These are phyloP conservation scores for Xanthoconium purpureum DNA, from an alignment of 768 basidiomycete genomes.

Conservation along the genomic window DNA sequence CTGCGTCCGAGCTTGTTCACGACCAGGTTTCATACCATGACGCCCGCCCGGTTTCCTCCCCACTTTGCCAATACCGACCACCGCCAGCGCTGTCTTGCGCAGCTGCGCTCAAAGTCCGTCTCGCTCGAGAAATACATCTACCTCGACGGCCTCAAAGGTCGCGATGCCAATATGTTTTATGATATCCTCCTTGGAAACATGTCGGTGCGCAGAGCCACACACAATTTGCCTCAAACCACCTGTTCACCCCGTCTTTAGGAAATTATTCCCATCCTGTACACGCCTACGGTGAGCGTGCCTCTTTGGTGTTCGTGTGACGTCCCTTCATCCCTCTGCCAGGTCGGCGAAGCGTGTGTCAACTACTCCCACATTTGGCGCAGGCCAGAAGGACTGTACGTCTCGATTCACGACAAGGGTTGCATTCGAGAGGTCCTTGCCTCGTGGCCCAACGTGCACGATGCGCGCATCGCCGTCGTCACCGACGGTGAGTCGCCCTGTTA, in stretches of 20 bases:
- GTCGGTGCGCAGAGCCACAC: constrained; percentile 38
- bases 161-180: constrained; percentile 66
- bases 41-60: constrained; percentile 41
- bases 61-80: constrained; percentile 50
- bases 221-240: not conserved
- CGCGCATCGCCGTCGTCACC: constrained; percentile 74
- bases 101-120: constrained; percentile 54
- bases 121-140: constrained; percentile 71
- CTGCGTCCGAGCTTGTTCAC: not conserved
- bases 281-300: constrained; percentile 53
- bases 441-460: constrained; percentile 44
- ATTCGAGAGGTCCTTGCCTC: constrained; percentile 54
- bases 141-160: constrained; percentile 58
- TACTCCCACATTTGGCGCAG: constrained; percentile 68
- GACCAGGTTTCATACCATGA: constrained; percentile 25
- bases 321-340: constrained; percentile 22
- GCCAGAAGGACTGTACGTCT: constrained; percentile 60
- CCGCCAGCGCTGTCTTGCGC: constrained; percentile 51
- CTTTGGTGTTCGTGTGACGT: constrained; percentile 8
- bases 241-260: constrained; percentile 32
- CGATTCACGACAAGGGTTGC: constrained; percentile 62
- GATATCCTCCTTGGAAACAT: constrained; percentile 58
- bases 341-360: constrained; percentile 69
- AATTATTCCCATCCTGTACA: constrained; percentile 70
- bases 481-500: constrained; percentile 44